These are phyloP conservation scores for Elongisporangium prolatum DNA, from an alignment of 352 stramenopile species.

Conservation along the genomic window DNA sequence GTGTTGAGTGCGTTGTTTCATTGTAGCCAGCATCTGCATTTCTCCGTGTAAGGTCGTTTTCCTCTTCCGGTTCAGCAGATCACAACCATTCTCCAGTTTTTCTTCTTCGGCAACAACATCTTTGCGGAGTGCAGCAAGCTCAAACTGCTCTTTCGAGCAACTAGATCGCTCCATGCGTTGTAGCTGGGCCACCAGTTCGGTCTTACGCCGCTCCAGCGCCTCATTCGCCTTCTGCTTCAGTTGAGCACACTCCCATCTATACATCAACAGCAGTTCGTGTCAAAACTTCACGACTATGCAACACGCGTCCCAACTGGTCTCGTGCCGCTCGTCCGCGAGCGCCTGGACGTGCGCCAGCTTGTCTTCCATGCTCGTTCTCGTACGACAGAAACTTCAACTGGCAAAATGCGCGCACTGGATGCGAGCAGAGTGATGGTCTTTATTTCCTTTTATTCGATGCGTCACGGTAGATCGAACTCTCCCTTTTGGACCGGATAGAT, in stretches of 20 bases:
- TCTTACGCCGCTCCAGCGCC: neutral
- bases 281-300: neutral
- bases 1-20: neutral
- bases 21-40: neutral
- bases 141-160: neutral
- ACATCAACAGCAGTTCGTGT: neutral
- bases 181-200: neutral
- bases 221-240: neutral
- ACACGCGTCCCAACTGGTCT: neutral
- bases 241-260: neutral
- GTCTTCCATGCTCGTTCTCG: neutral
- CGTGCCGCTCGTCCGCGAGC: neutral
- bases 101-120: neutral
- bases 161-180: neutral
- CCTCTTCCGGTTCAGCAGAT: neutral
- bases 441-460: neutral
- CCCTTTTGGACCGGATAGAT: conserved; percentile 1
- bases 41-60: neutral
- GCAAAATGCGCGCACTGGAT: neutral
- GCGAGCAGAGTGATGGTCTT: neutral
- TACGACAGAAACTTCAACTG: neutral
- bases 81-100: neutral
- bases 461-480: neutral
- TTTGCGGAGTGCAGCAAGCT: neutral
- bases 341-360: neutral